Percentiles rank a stretch among this genome's conserved stretches.
Evolutionary conservation across 1,284 basidiomycete species (phyloP).

Genomic region (Naganishia liquefaciens): DNA sequence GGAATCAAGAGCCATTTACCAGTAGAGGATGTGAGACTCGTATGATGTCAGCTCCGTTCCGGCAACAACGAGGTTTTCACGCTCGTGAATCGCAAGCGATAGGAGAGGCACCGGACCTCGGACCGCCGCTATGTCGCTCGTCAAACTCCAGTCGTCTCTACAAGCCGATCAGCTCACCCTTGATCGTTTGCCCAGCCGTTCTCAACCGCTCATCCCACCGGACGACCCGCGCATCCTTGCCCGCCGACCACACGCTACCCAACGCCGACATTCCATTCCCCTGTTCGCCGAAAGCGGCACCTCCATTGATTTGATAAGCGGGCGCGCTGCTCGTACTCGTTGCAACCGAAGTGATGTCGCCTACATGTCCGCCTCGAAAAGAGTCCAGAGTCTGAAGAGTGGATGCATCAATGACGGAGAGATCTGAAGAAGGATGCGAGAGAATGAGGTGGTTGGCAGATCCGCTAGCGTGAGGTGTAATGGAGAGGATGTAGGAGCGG

Average conservation of each 20-base stretch:
- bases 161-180: constrained; percentile 41
- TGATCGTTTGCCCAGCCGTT: constrained; percentile 42
- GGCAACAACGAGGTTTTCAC: constrained; percentile 54
- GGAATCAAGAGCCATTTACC: constrained; percentile 39
- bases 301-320: constrained; percentile 15
- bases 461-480: constrained; percentile 45
- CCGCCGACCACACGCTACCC: constrained; percentile 44
- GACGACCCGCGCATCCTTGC: constrained; percentile 48
- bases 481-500: constrained; percentile 48
- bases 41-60: constrained; percentile 56
- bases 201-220: constrained; percentile 52
- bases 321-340: constrained; percentile 28
- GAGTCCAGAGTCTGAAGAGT: constrained; percentile 46
- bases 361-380: constrained; percentile 44
- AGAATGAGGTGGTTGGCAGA: constrained; percentile 48
- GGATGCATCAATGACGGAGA: constrained; percentile 50
- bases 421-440: constrained; percentile 45
- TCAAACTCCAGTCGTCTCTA: neutral
- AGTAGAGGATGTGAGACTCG: constrained; percentile 56
- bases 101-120: constrained; percentile 50
- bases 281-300: neutral
- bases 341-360: constrained; percentile 41
- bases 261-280: constrained; percentile 20
- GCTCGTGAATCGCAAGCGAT: constrained; percentile 45
- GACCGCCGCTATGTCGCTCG: constrained; percentile 41